Evolutionary conservation across 176 grass and related monocot genomes (phyloP), one percentile per base, ranked within the genome.

Genomic region (Oryza meyeriana): DNA sequence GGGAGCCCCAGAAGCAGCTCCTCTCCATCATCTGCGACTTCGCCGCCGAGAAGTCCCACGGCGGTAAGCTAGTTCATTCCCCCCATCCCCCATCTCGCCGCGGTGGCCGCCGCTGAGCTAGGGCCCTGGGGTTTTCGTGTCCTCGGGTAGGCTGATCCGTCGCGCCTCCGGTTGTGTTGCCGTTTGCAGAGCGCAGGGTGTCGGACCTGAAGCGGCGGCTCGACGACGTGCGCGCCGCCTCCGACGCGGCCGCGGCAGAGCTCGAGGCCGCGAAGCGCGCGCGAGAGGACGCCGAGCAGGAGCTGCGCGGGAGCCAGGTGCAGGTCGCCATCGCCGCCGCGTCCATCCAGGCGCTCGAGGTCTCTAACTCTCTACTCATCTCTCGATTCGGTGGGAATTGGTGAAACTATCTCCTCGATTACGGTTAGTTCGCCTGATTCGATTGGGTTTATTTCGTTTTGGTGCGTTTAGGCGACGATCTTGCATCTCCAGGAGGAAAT

Each of bases 21-120:
- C 88, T 92, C 73, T 90, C 88, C 45, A 76, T 92, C 62, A 92
- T 97, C 82, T 90, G 92, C 34, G 88, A 94, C 70, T 92, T 92
- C 88, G 86, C 89, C 71, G 63, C 69, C 39, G 89, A 89, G 72
- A 97, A 91, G 74, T 83, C 87, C 18, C 94, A 92, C 42, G 92
- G 88, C 79, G 94, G 94, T 97, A 83, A 65, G 42, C 41, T 0
- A 29, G 17, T 52, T 2, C 48, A 20, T 2, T 4, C 20, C 36
- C 10, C 1, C 0, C 26, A 27, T 6, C 18, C 47, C 26, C 13
- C 26, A 2, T 29, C 36, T 27, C 24, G 1, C 14, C 39, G 4
- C 58, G 8, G 26, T 4, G 4, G 13, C 14, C 42, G 42, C 12
- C 42, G 42, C 12, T 36, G 35, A 36, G 35, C 4, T 36, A 33